Evolutionary conservation across 495 filamentous ascomycete species (phyloP), one percentile per base, ranked within the genome.

Genomic region (Hypoxylon crocopeplum): DNA sequence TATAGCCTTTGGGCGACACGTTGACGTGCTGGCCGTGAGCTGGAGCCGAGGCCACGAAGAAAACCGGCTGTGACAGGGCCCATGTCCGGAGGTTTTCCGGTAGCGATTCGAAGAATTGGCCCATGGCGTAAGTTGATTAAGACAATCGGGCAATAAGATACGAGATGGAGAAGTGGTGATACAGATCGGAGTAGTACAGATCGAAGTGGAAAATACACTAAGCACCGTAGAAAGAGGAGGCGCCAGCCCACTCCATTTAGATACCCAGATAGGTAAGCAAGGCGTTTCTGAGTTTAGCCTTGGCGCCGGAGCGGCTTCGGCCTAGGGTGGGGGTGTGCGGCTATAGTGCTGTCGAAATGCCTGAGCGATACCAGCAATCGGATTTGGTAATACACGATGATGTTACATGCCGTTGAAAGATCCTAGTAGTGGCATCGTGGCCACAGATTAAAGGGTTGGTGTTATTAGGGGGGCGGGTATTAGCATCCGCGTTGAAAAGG

Each of bases 1-100:
- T 75, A 27, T 79, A 72, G 21, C 79, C 80, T 68, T 85, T 86
- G 17, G 82, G 84, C 1, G 82, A 86, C 37, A 85, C 53, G 58
- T 85, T 84, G 62, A 86, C 42, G 70, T 86, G 82, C 6, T 71
- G 63, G 48, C 82, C 82, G 2, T 57, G 56, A 10, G 79, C 57
- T 12, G 82, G 82, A 6, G 82, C 82, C 20, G 81, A 81, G 21
- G 79, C 81, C 12, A 75, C 77, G 70, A 81, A 85, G 70, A 86
- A 85, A 53, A 84, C 56, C 22, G 72, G 74, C 61, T 86, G 84
- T n/a, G 60, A 45, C 8, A 79, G 62, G 13, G 77, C 74, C 82
- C 84, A 86, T 40, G 75, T 68, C 19, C 49, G 62, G 6, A 85
- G 66, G 25, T 80, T 69, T 12, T 71, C 57, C 8, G 82, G 67